Evolutionary conservation across 2,329 filamentous ascomycete genomes (phyloP), one percentile per base, ranked within the genome.

Genomic region (Metarhizium sp.): DNA sequence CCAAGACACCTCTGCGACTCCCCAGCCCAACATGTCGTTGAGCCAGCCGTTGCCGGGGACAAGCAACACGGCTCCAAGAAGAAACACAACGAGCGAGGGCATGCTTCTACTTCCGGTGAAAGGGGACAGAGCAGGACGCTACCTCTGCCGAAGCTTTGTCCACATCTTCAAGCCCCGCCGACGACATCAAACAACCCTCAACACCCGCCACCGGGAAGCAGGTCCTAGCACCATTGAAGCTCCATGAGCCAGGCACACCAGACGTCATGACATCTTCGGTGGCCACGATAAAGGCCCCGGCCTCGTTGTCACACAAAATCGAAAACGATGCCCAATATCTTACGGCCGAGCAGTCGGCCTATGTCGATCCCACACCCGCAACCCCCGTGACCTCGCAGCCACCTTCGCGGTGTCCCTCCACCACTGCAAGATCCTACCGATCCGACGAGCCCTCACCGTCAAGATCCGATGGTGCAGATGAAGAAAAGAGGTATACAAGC

Each of bases 281-380:
- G 48, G 69, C 76, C 8, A 80, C 76, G 2, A 64, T 81, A 50
- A 78, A 75, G 59, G 78, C 79, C 20, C 63, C 71, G 20, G 71
- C n/a, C 2, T 25, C 72, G 18, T 66, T 72, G 29, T 61, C 69
- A n/a, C 62, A 70, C 4, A 65, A 69, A 47, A 61, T 62, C 53
- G 71, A 71, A 51, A 62, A 65, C 18, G 63, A 68, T 56, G 61
- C 68, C 7, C 74, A 76, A 57, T 75, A 74, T 59, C 72, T 80
- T 53, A 73, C 74, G 29, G 75, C 78, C 57, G 75, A 78, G 58
- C 70, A 77, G 11, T 63, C 66, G 38, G 68, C 63, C 50, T 84
- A 83, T 60, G 68, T 83, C 59, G 81, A 84, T 61, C 80, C 81
- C 25, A 82, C 81, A 6, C 80, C 80, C 30, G 73, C 78, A 3